Evolutionary conservation across 2,329 filamentous ascomycete species (phyloP).

Genomic region (Teratosphaeria pseudoeucalypti): DNA sequence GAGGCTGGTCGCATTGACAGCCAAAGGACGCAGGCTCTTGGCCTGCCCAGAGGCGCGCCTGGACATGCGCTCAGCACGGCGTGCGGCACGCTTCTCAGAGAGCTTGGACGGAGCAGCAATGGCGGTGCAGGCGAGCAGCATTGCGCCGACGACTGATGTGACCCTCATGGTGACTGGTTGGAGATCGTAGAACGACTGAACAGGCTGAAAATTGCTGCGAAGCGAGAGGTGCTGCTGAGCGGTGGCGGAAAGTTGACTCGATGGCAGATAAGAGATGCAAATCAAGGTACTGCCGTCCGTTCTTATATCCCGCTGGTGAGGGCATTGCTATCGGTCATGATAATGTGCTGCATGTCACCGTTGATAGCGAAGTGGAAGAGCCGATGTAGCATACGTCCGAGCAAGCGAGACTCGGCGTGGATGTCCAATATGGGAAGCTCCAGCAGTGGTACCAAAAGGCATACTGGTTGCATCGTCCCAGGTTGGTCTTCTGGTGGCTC

Average conservation of each 20-base stretch:
- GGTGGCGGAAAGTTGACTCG: neutral
- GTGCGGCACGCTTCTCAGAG: constrained; percentile 22
- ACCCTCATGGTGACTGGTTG: constrained; percentile 38
- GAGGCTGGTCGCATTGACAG: constrained; percentile 20
- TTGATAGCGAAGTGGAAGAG: neutral
- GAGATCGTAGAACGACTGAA: neutral
- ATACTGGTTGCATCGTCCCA: neutral
- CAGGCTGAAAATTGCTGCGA: neutral
- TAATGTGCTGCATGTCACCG: neutral
- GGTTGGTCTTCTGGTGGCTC: neutral
- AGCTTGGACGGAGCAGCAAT: constrained; percentile 32
- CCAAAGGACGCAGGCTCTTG: constrained; percentile 20
- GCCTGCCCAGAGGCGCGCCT: constrained; percentile 16
- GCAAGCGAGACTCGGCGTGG: neutral
- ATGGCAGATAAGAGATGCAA: neutral
- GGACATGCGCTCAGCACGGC: constrained; percentile 29
- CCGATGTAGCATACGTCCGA: neutral
- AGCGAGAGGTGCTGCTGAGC: neutral
- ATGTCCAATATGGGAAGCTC: neutral
- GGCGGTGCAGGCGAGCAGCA: constrained; percentile 32
- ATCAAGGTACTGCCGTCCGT: neutral
- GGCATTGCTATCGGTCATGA: neutral
- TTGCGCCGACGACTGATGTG: constrained; percentile 26
- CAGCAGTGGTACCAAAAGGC: neutral
- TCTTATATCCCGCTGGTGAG: neutral